These are phyloP conservation scores for Calocera viscosa DNA, from an alignment of 768 basidiomycete species.

Conservation along the genomic window DNA sequence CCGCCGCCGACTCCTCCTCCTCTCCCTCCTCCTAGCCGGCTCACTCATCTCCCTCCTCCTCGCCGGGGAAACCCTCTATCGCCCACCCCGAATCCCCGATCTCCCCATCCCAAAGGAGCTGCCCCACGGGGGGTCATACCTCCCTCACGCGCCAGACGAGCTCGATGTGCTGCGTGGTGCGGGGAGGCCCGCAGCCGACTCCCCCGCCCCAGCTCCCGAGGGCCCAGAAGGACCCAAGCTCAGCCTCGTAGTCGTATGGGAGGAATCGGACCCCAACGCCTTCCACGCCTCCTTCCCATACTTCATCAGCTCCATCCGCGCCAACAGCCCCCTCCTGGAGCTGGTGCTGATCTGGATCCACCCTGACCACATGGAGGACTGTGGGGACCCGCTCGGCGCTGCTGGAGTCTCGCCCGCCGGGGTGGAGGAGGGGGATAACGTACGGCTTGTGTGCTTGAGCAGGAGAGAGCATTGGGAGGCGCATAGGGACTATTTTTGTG, in stretches of 20 bases:
- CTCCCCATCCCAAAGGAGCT: not conserved
- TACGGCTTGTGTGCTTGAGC: not conserved
- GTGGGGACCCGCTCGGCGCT: not conserved
- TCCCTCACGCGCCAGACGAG: not conserved
- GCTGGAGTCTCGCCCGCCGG: not conserved
- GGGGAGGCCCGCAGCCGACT: too few species aligned
- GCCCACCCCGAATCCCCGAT: not conserved
- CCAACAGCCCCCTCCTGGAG: not conserved
- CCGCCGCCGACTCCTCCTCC: not conserved
- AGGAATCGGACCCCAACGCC: not conserved
- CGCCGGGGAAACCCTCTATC: not conserved
- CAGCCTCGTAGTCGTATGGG: too few species aligned
- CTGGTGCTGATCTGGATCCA: not conserved
- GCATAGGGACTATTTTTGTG: not conserved
- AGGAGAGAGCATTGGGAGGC: not conserved
- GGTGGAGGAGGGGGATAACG: not conserved
- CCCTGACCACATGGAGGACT: not conserved
- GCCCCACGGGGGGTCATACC: not conserved
- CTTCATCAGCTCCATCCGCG: not conserved
- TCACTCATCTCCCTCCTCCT: not conserved
- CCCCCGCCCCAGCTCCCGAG: too few species aligned
- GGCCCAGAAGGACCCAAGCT: too few species aligned
- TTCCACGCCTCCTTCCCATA: not conserved
- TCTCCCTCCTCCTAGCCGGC: not conserved
- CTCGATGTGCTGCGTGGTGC: not conserved